A percentile compares a stretch with the other conserved stretches of the same genome.
Conservation (phyloP, 1,284 basidiomycete species). For the Earliella scabrosa region DNA sequence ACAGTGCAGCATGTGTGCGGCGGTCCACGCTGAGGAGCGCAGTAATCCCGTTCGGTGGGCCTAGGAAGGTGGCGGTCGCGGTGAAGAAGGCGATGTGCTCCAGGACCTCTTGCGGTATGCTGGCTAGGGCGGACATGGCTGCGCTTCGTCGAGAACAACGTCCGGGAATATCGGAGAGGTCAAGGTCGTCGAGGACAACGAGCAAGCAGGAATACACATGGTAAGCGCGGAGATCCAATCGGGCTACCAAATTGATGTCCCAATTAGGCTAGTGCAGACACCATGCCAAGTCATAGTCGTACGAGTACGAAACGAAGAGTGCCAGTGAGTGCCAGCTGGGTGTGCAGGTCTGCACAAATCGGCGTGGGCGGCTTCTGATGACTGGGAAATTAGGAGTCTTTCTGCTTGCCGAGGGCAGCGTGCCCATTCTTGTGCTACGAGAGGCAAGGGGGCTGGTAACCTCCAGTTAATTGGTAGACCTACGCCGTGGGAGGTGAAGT, state of each 20-base stretch:
- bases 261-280: too few species aligned
- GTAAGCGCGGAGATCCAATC: neutral
- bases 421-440: too few species aligned
- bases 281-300: too few species aligned
- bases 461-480: too few species aligned
- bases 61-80: constrained; percentile 34
- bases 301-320: too few species aligned
- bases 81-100: constrained; percentile 46
- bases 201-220: neutral
- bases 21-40: constrained; percentile 46
- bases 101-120: constrained; percentile 45
- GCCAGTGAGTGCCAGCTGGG: too few species aligned
- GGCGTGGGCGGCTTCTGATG: too few species aligned
- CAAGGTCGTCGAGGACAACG: neutral
- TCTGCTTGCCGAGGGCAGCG: too few species aligned
- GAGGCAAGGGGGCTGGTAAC: too few species aligned
- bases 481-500: too few species aligned
- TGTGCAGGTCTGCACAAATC: too few species aligned
- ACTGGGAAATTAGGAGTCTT: too few species aligned
- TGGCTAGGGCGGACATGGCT: constrained; percentile 21
- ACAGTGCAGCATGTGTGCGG: constrained; percentile 38
- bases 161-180: constrained; percentile 11
- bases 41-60: constrained; percentile 37
- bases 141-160: constrained; percentile 5
- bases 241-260: neutral